Evolutionary conservation across 495 filamentous ascomycete species (phyloP).

Genomic region (Penicillium maclennaniae): DNA sequence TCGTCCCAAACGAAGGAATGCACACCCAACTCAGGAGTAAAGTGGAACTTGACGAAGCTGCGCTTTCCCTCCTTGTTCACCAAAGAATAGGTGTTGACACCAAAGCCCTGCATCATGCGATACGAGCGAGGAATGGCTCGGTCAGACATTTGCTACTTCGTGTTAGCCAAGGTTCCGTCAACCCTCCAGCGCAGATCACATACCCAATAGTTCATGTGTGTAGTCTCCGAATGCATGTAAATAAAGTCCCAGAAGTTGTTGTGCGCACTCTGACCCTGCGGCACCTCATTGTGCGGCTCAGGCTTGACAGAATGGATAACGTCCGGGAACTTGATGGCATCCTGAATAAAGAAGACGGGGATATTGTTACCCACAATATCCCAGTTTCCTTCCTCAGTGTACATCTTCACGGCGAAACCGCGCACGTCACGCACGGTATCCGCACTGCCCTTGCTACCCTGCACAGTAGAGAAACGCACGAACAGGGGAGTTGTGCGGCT

Average conservation of each 20-base stretch:
- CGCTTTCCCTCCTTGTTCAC: conserved; percentile 67
- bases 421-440: conserved; percentile 81
- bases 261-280: conserved; percentile 58
- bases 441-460: conserved; percentile 70
- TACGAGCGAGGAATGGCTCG: conserved; percentile 74
- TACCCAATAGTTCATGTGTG: conserved; percentile 83
- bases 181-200: conserved; percentile 23
- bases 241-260: conserved; percentile 62
- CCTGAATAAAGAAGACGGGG: conserved; percentile 73
- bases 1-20: conserved; percentile 89
- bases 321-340: conserved; percentile 70
- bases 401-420: conserved; percentile 78
- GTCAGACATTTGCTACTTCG: conserved; percentile 63
- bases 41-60: conserved; percentile 81
- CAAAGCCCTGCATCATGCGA: conserved; percentile 90
- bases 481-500: conserved; percentile 75
- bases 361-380: conserved; percentile 80
- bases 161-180: neutral
- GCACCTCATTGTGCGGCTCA: conserved; percentile 73
- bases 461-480: conserved; percentile 78
- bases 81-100: conserved; percentile 79
- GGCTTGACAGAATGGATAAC: conserved; percentile 75
- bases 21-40: conserved; percentile 71
- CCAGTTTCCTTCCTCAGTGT: conserved; percentile 51
- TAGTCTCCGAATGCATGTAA: conserved; percentile 61